Evolutionary conservation across 352 stramenopile species (phyloP).

Genomic region (Pythium phragmiticola): DNA sequence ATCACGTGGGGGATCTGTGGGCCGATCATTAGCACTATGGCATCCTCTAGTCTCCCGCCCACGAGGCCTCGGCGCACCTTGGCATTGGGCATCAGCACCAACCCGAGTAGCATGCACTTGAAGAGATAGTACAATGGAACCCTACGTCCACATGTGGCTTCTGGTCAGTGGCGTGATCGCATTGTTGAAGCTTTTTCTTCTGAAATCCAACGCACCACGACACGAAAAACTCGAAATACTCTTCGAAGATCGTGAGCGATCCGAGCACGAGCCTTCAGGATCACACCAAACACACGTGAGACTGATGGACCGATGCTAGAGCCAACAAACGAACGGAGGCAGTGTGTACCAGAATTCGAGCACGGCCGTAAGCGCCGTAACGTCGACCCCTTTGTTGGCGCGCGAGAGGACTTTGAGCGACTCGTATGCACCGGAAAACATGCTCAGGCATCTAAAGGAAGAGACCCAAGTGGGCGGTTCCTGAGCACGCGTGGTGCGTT

Average conservation of each 20-base stretch:
- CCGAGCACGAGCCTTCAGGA: constrained; percentile 54
- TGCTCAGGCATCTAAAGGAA: constrained; percentile 41
- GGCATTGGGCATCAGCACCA: constrained; percentile 58
- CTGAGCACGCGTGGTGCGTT: no score
- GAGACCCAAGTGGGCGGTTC: not conserved
- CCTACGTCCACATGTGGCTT: constrained; percentile 19
- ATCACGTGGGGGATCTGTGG: constrained; percentile 55
- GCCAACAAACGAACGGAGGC: no score
- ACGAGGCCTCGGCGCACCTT: constrained; percentile 32
- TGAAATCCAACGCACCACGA: constrained; percentile 40
- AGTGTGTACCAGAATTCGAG: constrained; percentile 58
- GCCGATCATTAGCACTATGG: not conserved
- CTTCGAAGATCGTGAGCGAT: constrained; percentile 50
- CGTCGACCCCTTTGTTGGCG: constrained; percentile 55
- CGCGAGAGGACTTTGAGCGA: constrained; percentile 70
- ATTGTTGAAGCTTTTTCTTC: no score
- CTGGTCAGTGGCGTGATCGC: no score
- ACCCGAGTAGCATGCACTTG: constrained; percentile 58
- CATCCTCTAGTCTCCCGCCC: not conserved
- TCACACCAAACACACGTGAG: not conserved
- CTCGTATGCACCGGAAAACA: constrained; percentile 63
- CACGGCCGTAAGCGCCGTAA: constrained; percentile 40
- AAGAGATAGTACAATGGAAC: constrained; percentile 78
- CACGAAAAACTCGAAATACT: constrained; percentile 70
- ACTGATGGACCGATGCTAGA: not conserved